phyloP scores from a whole-genome alignment of 768 basidiomycete species.

The Agrocybe chaxingu region DNA sequence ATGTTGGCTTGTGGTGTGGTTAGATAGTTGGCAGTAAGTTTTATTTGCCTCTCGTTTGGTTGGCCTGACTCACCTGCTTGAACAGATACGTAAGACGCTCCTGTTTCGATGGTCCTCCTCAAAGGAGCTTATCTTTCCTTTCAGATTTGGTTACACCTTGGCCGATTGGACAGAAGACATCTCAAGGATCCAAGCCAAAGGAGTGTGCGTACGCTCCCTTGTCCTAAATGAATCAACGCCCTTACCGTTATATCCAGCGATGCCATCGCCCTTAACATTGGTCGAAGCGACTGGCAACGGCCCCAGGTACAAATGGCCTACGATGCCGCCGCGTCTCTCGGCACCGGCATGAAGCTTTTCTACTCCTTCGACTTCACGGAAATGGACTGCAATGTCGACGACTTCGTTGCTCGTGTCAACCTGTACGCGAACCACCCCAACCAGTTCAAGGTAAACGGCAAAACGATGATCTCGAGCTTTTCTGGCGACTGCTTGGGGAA shows the following conservation, averaged over 20 bases:
- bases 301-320: conserved; percentile 47
- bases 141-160: conserved; percentile 36
- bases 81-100: conserved; percentile 38
- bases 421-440: conserved; percentile 46
- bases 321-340: conserved; percentile 41
- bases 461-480: conserved; percentile 60
- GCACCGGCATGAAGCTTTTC: conserved; percentile 49
- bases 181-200: conserved; percentile 34
- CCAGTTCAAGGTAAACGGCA: conserved; percentile 53
- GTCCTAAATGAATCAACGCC: conserved; percentile 11
- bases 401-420: conserved; percentile 41
- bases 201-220: conserved; percentile 31
- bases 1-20: not conserved
- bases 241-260: conserved; percentile 31
- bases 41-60: not conserved
- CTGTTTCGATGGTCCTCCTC: too few species aligned
- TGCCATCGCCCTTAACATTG: conserved; percentile 64
- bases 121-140: not conserved
- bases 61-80: not conserved
- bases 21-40: conserved; percentile 48
- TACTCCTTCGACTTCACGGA: conserved; percentile 55
- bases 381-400: conserved; percentile 42
- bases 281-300: conserved; percentile 50
- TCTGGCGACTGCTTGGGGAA: conserved; percentile 59
- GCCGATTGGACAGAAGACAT: conserved; percentile 42